These are phyloP conservation scores for Primulina eburnea DNA, from an alignment of 257 asterid species.

Conservation along the genomic window DNA sequence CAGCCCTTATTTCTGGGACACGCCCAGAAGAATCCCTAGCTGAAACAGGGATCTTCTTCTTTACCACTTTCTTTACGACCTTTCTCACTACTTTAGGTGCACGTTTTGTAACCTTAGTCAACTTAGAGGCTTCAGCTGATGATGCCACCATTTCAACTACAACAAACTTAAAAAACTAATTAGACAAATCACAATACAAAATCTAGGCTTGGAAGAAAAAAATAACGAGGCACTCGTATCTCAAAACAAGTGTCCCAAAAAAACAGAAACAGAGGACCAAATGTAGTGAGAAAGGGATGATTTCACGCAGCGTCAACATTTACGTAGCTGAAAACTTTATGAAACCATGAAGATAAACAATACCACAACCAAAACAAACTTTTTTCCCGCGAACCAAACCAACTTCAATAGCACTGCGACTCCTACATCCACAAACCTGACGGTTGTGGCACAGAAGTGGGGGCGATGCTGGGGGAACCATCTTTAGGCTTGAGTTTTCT, in stretches of 20 bases:
- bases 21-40: slow-evolving; percentile 28
- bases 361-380: not conserved
- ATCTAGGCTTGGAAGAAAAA: not conserved
- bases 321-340: not conserved
- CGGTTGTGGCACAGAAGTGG: slow-evolving; percentile 24
- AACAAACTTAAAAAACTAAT: not conserved
- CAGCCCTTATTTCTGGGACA: slow-evolving; percentile 24
- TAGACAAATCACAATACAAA: not conserved
- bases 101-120: slow-evolving; percentile 33
- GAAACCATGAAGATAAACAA: not conserved
- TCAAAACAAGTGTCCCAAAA: not conserved
- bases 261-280: not conserved
- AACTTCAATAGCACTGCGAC: not conserved
- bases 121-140: slow-evolving; percentile 28
- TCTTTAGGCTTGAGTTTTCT: slow-evolving; percentile 27
- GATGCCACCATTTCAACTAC: slow-evolving; percentile 33
- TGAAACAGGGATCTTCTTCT: slow-evolving; percentile 30
- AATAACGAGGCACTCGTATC: not conserved
- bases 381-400: not conserved
- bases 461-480: slow-evolving; percentile 7
- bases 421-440: slow-evolving; percentile 31
- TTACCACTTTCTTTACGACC: slow-evolving; percentile 45
- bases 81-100: slow-evolving; percentile 34
- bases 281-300: not conserved
- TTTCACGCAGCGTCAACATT: not conserved